Conservation (phyloP, 129 eudicot species). For the Rutidosis leptorrhynchoides region DNA sequence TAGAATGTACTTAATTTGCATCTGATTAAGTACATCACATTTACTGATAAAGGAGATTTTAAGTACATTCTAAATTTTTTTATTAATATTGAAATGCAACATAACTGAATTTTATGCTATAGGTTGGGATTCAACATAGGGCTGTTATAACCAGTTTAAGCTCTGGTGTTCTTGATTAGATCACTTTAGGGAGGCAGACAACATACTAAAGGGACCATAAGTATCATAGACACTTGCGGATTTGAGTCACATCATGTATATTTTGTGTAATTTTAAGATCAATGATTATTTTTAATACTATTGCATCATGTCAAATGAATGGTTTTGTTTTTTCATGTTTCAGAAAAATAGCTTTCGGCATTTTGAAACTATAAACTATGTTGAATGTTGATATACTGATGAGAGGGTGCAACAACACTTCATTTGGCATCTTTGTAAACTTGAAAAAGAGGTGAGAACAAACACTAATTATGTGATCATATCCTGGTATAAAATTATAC, state of each 20-base stretch:
- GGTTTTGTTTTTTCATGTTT: slow-evolving; percentile 16
- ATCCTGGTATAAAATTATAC: not conserved
- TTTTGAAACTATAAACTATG: slow-evolving; percentile 85
- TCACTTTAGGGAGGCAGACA: slow-evolving; percentile 58
- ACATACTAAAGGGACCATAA: slow-evolving; percentile 62
- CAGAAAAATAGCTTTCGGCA: slow-evolving; percentile 95
- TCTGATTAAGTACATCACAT: too few relatives aligned
- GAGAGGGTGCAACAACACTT: slow-evolving; percentile 95
- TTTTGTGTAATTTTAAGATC: not conserved
- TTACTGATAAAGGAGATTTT: too few relatives aligned
- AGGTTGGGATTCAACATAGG: too few relatives aligned
- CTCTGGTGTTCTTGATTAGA: too few relatives aligned
- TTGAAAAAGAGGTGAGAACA: slow-evolving; percentile 71
- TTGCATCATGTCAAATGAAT: slow-evolving; percentile 8
- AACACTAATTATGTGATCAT: not conserved
- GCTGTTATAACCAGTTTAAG: too few relatives aligned
- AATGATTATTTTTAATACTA: not conserved
- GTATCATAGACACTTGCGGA: slow-evolving; percentile 81
- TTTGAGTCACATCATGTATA: slow-evolving; percentile 89
- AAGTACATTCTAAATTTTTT: too few relatives aligned
- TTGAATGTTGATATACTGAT: too few relatives aligned
- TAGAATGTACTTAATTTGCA: too few relatives aligned
- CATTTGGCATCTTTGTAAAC: slow-evolving; percentile 80
- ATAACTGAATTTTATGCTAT: too few relatives aligned
- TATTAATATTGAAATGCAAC: too few relatives aligned